phyloP scores from a whole-genome alignment of 2,329 filamentous ascomycete species.

The Neonectria magnoliae region DNA sequence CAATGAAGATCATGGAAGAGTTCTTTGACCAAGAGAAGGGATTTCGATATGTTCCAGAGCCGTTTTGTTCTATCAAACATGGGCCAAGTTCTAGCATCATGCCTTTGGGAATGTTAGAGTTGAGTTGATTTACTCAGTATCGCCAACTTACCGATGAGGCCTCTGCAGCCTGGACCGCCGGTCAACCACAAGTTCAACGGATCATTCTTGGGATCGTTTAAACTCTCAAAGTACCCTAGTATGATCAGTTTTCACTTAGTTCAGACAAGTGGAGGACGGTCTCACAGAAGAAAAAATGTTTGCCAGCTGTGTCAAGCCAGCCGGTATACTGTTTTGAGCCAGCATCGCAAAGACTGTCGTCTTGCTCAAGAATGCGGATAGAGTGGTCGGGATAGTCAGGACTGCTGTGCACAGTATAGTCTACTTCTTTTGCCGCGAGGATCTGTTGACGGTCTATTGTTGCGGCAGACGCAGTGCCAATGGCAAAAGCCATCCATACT shows the following conservation, averaged over 20 bases:
- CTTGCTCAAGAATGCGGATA: slow-evolving; percentile 33
- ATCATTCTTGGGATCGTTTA: slow-evolving; percentile 23
- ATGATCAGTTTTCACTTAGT: background rate
- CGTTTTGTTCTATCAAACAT: slow-evolving; percentile 30
- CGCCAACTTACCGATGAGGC: slow-evolving; percentile 21
- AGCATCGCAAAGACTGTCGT: slow-evolving; percentile 28
- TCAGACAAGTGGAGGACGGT: too few species aligned
- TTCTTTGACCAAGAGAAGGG: slow-evolving; percentile 35
- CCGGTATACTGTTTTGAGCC: slow-evolving; percentile 36
- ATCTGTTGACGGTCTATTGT: background rate
- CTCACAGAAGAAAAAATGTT: slow-evolving; percentile 36
- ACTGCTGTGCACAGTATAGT: background rate
- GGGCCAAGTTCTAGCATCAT: slow-evolving; percentile 33
- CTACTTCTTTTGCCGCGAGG: background rate
- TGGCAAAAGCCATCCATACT: background rate
- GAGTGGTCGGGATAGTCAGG: slow-evolving; percentile 7
- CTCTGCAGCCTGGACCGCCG: slow-evolving; percentile 33
- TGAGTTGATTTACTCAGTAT: too few species aligned
- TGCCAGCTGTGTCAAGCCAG: slow-evolving; percentile 28
- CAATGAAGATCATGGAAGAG: slow-evolving; percentile 36
- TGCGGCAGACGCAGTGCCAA: background rate
- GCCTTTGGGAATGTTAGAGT: slow-evolving; percentile 5
- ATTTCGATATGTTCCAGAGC: slow-evolving; percentile 23
- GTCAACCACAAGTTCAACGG: slow-evolving; percentile 36
- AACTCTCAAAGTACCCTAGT: slow-evolving; percentile 35